Evolutionary conservation across 2,329 filamentous ascomycete species (phyloP), one percentile per base, ranked within the genome.

Genomic region (Harringtonia aguacate): DNA sequence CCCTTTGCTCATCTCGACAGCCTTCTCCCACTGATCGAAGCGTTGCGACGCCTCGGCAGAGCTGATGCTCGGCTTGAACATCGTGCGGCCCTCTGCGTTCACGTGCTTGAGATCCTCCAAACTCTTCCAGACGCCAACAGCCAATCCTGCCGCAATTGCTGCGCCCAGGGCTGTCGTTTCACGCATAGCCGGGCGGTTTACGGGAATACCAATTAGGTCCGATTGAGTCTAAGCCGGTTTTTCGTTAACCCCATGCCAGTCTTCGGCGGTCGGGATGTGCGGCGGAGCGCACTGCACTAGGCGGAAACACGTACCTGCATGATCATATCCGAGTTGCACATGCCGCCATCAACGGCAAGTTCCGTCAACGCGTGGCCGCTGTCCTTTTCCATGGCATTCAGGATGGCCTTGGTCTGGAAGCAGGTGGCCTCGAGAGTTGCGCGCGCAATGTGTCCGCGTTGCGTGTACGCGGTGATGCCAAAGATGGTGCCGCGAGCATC

Each of bases 391-490:
- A 95, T 95, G 48, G 88, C 86, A 56, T 90, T 81, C 21, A 95
- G 75, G 55, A 95, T 94, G 20, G 88, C 88, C 55, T 88, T 88
- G 21, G 86, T 94, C 64, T 95, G 88, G 70, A 86, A 94, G 67
- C 88, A 94, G 31, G 86, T 89, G 5, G 88, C 87, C 64, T 95
- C 88, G 43, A 95, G 77, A 0, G 88, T 94, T 30, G 88, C 88
- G 48, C 88, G 81, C 36, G 86, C 87, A 54, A 95, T 86, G 60
- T 95, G 88, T 15, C 86, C 86, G 53, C 80, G 81, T 58, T 88
- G 75, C 0, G 88, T 95, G 65, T 89, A 84, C 53, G 89, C 82
- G 0, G 86, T 92, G 51, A 94, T 83, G 36, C 86, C 86, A 54
- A 90, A 89, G 46, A 92, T 78, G 9, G 88, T 94, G 48, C 88